These are phyloP conservation scores for Colletotrichum lupini DNA, from an alignment of 2,329 filamentous ascomycete species.

Conservation along the genomic window DNA sequence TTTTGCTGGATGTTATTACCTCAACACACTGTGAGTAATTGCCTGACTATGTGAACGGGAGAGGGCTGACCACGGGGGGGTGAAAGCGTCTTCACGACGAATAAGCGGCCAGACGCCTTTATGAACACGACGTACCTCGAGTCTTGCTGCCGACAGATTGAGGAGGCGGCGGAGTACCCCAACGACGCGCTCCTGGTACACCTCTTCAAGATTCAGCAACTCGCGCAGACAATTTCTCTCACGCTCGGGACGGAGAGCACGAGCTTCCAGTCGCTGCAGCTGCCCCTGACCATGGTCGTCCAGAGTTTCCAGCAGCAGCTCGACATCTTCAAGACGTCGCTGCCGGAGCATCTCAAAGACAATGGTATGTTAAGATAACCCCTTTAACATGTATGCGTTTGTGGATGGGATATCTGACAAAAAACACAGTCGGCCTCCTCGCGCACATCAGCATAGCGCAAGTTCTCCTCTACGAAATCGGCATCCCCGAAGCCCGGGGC, in stretches of 20 bases:
- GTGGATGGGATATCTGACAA: background rate
- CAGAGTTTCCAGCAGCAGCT: conserved; percentile 57
- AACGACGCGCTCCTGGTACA: conserved; percentile 57
- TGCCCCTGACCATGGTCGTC: conserved; percentile 55
- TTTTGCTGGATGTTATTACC: conserved; percentile 61
- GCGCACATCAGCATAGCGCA: conserved; percentile 58
- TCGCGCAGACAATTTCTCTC: conserved; percentile 58
- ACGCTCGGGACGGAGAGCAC: conserved; percentile 46
- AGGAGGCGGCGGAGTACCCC: conserved; percentile 53
- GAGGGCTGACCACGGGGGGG: background rate
- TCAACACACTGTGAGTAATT: conserved; percentile 56
- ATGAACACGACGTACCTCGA: conserved; percentile 59
- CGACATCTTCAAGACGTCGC: conserved; percentile 48
- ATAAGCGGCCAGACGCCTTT: conserved; percentile 59
- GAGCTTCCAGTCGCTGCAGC: conserved; percentile 45
- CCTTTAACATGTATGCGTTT: too few species aligned
- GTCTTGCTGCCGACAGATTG: conserved; percentile 54
- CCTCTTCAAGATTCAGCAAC: conserved; percentile 59
- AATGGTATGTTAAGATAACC: conserved; percentile 43
- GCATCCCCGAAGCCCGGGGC: conserved; percentile 52
- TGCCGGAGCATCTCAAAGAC: conserved; percentile 48
- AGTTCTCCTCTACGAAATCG: conserved; percentile 59
- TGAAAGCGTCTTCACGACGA: conserved; percentile 53
- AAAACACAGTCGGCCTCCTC: conserved; percentile 50
- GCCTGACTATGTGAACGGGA: too few species aligned